These are phyloP conservation scores for Neurospora terricola DNA, from an alignment of 495 filamentous ascomycete genomes.

Conservation along the genomic window DNA sequence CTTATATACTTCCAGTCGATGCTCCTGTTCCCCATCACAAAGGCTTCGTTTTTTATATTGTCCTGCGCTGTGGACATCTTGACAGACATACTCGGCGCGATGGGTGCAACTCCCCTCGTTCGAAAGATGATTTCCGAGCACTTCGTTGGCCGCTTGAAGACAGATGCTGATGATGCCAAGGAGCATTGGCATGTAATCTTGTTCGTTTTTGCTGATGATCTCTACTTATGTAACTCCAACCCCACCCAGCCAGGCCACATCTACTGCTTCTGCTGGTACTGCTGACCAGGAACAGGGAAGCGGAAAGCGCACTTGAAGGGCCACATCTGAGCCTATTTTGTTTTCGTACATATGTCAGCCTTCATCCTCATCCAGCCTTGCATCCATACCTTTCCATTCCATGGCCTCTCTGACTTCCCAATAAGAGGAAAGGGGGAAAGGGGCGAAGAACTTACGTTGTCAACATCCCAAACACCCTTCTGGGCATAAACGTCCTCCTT, in stretches of 20 bases:
- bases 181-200: no score
- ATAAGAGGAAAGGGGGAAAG: not conserved
- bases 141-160: no score
- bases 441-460: constrained; percentile 41
- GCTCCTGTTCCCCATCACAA: no score
- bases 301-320: constrained; percentile 34
- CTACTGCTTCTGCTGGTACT: not conserved
- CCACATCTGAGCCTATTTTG: constrained; percentile 29
- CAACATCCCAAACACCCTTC: constrained; percentile 74
- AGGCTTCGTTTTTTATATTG: no score
- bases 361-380: not conserved
- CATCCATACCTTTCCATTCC: not conserved
- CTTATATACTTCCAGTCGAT: no score
- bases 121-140: no score
- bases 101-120: no score
- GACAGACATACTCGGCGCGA: no score
- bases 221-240: not conserved
- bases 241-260: no score
- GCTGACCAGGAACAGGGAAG: constrained; percentile 15
- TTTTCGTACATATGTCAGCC: not conserved
- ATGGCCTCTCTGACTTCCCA: not conserved
- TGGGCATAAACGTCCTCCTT: constrained; percentile 62
- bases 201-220: not conserved
- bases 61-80: no score
- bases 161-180: no score